Evolutionary conservation across 805 yeast genomes (phyloP).

Genomic region (Saccharomyces paradoxus): DNA sequence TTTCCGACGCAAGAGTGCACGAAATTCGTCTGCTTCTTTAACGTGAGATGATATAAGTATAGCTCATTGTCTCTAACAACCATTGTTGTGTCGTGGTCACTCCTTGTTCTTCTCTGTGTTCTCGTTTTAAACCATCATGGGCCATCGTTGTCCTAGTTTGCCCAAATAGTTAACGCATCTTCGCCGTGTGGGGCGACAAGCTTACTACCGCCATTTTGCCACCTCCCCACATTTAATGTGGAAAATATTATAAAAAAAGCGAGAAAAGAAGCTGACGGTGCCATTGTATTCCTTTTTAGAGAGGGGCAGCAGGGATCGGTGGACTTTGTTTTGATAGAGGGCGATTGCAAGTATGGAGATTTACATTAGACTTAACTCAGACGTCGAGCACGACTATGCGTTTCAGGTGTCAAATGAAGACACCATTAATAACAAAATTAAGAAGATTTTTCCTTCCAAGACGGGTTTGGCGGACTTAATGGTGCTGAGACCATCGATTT

Average conservation of each 20-base stretch:
- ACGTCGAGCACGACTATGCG: constrained; percentile 81
- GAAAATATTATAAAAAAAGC: background rate
- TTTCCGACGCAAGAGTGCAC: constrained; percentile 56
- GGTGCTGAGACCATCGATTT: constrained; percentile 70
- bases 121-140: background rate
- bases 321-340: background rate
- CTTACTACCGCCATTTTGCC: background rate
- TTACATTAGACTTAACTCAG: constrained; percentile 78
- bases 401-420: constrained; percentile 59
- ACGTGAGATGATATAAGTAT: constrained; percentile 60
- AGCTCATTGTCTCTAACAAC: constrained; percentile 14
- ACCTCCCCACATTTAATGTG: background rate
- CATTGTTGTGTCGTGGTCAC: background rate
- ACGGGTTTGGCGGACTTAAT: constrained; percentile 44
- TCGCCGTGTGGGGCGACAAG: background rate
- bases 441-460: constrained; percentile 39
- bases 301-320: background rate
- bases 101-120: constrained; percentile 6
- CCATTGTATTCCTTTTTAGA: background rate
- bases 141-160: background rate
- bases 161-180: background rate
- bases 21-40: constrained; percentile 51
- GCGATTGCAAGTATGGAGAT: constrained; percentile 18
- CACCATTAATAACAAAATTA: constrained; percentile 50
- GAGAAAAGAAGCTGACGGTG: background rate